Evolutionary conservation across 768 basidiomycete genomes (phyloP), one percentile per base, ranked within the genome.

Genomic region (Arthromyces matolae): DNA sequence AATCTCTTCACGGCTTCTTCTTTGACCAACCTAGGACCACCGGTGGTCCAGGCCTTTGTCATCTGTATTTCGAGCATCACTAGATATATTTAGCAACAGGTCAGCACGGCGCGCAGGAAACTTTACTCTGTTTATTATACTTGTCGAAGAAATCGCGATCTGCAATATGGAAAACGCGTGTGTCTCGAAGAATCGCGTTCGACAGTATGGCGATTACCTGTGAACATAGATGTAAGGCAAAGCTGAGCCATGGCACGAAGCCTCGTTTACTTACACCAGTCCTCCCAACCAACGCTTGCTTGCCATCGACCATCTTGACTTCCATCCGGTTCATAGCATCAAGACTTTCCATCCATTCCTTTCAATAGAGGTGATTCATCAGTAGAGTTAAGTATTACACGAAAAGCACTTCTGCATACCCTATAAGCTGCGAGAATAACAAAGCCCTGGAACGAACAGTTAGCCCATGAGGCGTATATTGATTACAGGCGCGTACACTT

Each of bases 181-280:
- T 51, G 38, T 77, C 74, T 13, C 65, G 59, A 38, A 75, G 58
- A 14, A 75, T 72, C 67, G n/a, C 65, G 60, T 41, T 76, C 51
- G 45, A 49, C 9, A 8, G 38, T 40, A 13, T 13, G 1, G 16
- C 28, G 37, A 51, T 32, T 1, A 37, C 40, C 50, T 51, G 35
- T 20, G 20, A 28, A 28, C 29, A 1, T 4, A 8, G 43, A 19
- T 8, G 25, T 35, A 3, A 23, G 19, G 24, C n/a, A n/a, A n/a
- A 7, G 20, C n/a, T 23, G 8, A 8, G 3, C 4, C 14, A 10
- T 27, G 13, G 2, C 28, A 40, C 8, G 29, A 27, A 16, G 19
- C 8, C n/a, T 33, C 38, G 28, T 18, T 1, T 34, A 19, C 39
- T 39, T 51, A 42, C 47, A 5, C 47, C 39, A 8, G 22, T 42